phyloP scores from a whole-genome alignment of 192 early-diverging fungal species.

The Paraglomus occultum region DNA sequence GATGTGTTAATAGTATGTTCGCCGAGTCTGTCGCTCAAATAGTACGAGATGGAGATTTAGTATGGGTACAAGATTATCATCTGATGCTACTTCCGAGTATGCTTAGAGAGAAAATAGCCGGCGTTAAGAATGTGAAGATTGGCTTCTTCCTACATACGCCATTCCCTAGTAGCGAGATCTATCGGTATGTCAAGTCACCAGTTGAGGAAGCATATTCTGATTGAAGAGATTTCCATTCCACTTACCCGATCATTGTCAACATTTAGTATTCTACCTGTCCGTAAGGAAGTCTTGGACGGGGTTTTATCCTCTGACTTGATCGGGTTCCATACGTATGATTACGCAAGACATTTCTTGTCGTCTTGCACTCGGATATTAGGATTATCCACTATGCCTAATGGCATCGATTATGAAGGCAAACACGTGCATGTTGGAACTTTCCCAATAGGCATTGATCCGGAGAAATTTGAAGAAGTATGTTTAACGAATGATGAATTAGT shows the following conservation, averaged over 20 bases:
- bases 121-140: conserved; percentile 79
- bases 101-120: conserved; percentile 67
- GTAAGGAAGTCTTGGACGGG: conserved; percentile 90
- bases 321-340: conserved; percentile 99
- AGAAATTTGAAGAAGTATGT: conserved; percentile 71
- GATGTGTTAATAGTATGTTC: conserved; percentile 89
- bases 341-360: conserved; percentile 96
- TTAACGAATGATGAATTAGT: background rate
- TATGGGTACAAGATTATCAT: conserved; percentile 97
- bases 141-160: conserved; percentile 99
- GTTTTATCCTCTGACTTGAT: conserved; percentile 91
- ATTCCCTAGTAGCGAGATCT: conserved; percentile 96
- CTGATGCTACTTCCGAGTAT: conserved; percentile 93
- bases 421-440: conserved; percentile 96
- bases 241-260: background rate
- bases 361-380: conserved; percentile 97
- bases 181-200: conserved; percentile 71
- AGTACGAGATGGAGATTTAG: conserved; percentile 84
- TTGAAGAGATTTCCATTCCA: too few species aligned
- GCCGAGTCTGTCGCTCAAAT: conserved; percentile 86
- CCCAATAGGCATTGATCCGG: conserved; percentile 98
- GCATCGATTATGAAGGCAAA: conserved; percentile 90
- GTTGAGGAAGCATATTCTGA: too few species aligned
- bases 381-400: conserved; percentile 88
- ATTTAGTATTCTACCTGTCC: conserved; percentile 83